Percentiles rank a stretch among this genome's conserved stretches.
phyloP scores from a whole-genome alignment of 805 yeast genomes.

The Torulaspora microellipsoides region DNA sequence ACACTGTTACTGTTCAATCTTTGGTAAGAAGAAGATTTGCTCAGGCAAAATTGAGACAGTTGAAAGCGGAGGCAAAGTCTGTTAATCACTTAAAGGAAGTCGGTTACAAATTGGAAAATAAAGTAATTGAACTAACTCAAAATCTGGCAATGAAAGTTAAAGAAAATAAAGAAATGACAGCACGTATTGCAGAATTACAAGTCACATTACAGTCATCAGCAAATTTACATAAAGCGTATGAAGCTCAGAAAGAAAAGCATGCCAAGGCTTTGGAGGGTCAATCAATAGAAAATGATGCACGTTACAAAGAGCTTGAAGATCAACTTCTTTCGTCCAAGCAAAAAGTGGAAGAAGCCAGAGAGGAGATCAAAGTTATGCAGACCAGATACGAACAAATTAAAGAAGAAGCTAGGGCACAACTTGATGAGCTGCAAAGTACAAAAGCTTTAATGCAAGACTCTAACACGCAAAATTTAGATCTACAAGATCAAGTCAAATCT shows the following conservation, averaged over 20 bases:
- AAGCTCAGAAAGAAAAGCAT: constrained; percentile 52
- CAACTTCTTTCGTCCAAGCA: constrained; percentile 52
- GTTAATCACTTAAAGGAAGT: constrained; percentile 87
- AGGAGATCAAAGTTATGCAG: constrained; percentile 55
- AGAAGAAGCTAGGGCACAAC: constrained; percentile 55
- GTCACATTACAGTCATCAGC: constrained; percentile 50
- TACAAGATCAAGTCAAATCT: constrained; percentile 52
- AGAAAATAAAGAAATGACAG: constrained; percentile 70
- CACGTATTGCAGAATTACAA: constrained; percentile 52
- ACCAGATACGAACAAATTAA: constrained; percentile 58
- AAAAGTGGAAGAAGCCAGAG: constrained; percentile 54
- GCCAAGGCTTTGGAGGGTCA: constrained; percentile 43
- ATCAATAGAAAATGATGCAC: constrained; percentile 45
- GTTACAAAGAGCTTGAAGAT: constrained; percentile 46
- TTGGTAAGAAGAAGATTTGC: constrained; percentile 76
- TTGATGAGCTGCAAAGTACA: constrained; percentile 58
- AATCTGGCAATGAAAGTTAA: constrained; percentile 71
- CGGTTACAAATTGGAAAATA: constrained; percentile 89
- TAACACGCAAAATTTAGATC: constrained; percentile 60
- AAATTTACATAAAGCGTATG: constrained; percentile 48
- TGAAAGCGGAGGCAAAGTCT: constrained; percentile 87
- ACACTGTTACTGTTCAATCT: constrained; percentile 72
- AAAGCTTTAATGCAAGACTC: constrained; percentile 54
- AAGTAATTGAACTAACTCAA: constrained; percentile 94
- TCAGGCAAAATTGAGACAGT: constrained; percentile 50